These are phyloP conservation scores for Oryza australiensis DNA, from an alignment of 176 grass and related monocot species.

Conservation along the genomic window DNA sequence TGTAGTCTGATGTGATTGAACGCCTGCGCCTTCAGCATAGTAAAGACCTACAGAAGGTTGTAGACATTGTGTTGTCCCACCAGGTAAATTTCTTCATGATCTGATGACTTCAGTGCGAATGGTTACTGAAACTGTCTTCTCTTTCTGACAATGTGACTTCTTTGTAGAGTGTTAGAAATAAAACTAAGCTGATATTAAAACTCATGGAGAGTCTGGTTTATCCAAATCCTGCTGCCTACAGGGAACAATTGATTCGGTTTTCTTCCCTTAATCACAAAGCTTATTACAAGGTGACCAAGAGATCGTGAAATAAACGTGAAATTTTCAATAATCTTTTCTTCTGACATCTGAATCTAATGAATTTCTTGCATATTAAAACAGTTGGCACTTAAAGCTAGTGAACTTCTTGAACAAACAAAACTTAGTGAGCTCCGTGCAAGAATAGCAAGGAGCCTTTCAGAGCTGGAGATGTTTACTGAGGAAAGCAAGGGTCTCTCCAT, in stretches of 20 bases:
- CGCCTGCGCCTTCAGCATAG: slow-evolving; percentile 70
- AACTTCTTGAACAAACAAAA: slow-evolving; percentile 99
- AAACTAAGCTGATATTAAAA: slow-evolving; percentile 79
- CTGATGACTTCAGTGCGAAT: slow-evolving; percentile 13
- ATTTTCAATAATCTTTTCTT: not conserved
- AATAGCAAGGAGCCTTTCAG: slow-evolving; percentile 84
- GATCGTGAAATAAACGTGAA: slow-evolving; percentile 15
- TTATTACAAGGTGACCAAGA: slow-evolving; percentile 75
- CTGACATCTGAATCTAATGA: slow-evolving; percentile 32
- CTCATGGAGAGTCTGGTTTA: slow-evolving; percentile 97
- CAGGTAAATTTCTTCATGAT: slow-evolving; percentile 67
- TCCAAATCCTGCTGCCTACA: slow-evolving; percentile 81
- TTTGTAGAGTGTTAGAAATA: slow-evolving; percentile 81
- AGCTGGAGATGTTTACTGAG: slow-evolving; percentile 86
- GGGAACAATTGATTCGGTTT: slow-evolving; percentile 85
- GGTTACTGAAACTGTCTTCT: slow-evolving; percentile 20
- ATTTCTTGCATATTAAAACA: slow-evolving; percentile 39
- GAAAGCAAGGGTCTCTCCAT: slow-evolving; percentile 56
- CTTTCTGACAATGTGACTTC: slow-evolving; percentile 30
- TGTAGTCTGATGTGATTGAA: slow-evolving; percentile 93
- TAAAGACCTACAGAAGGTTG: slow-evolving; percentile 83
- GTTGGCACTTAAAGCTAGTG: slow-evolving; percentile 94
- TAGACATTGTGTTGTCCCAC: slow-evolving; percentile 90
- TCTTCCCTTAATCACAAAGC: slow-evolving; percentile 89
- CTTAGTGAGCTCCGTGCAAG: slow-evolving; percentile 80